Percentiles rank a stretch among this genome's conserved stretches.
phyloP scores from a whole-genome alignment of 2,329 filamentous ascomycete species.

The Lecanicillium sp. region DNA sequence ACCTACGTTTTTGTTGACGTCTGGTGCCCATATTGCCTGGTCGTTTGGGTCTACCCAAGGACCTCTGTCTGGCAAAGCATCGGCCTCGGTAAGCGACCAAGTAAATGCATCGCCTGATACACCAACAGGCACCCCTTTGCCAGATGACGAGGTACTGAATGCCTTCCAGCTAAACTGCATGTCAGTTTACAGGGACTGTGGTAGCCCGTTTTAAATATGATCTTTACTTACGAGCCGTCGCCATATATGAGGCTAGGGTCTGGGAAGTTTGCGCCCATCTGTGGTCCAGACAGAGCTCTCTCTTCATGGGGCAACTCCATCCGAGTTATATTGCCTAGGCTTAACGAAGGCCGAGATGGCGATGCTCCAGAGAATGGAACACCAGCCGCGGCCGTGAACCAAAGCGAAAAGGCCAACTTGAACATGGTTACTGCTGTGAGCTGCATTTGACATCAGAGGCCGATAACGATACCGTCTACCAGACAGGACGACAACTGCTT shows the following conservation, averaged over 20 bases:
- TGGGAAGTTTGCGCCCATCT: slow-evolving; percentile 5
- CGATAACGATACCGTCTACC: too few relatives aligned
- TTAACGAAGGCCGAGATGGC: slow-evolving; percentile 1
- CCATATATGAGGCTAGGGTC: slow-evolving; percentile 6
- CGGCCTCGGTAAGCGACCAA: neutral
- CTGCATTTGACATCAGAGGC: too few relatives aligned
- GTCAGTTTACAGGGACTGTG: neutral
- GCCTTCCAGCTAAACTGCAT: slow-evolving; percentile 5
- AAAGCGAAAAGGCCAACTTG: too few relatives aligned
- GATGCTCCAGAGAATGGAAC: neutral
- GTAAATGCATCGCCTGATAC: slow-evolving; percentile 2
- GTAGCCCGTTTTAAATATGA: neutral
- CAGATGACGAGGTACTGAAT: slow-evolving; percentile 5
- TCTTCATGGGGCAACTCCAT: neutral
- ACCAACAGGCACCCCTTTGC: slow-evolving; percentile 6
- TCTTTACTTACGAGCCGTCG: slow-evolving; percentile 7
- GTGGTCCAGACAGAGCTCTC: slow-evolving; percentile 4
- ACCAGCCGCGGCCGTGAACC: too few relatives aligned
- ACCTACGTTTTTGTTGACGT: slow-evolving; percentile 7
- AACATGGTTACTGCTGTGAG: too few relatives aligned
- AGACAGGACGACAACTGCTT: too few relatives aligned
- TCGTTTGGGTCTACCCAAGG: slow-evolving; percentile 7
- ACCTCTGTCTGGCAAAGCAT: slow-evolving; percentile 4
- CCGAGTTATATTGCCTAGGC: slow-evolving; percentile 4
- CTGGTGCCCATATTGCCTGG: slow-evolving; percentile 7